Evolutionary conservation across 306 rosid species (phyloP), one percentile per base, ranked within the genome.

Genomic region (Medicago arabica): DNA sequence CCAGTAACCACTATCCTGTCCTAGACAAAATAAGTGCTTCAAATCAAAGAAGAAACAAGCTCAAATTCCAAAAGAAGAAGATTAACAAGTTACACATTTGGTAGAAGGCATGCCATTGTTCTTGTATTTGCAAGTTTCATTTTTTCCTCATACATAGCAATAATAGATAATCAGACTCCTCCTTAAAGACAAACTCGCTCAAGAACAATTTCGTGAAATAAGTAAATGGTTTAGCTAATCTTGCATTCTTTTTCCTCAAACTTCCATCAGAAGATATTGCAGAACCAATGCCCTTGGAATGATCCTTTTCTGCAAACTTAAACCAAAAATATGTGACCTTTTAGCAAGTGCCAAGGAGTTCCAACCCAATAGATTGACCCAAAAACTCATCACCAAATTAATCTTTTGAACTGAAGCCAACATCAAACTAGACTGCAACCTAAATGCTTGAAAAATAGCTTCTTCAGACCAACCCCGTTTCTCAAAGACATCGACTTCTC

Each of bases 391-490:
- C 7, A 69, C 70, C 10, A 71, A 73, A 73, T 63, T 73, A 14
- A 92, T 49, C 72, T 89, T 89, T 9, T 71, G 69, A 31, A 53
- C 40, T 1, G 91, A 92, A 1, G 16, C 0, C 9, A 44, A 14
- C 86, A 92, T 75, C 59, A 75, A 64, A 8, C 16, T 6, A 0
- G 93, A 91, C 7, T 23, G 47, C 82, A 7, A 83, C 71, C 41
- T 17, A 76, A 86, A 86, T 1, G 87, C 85, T 9, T 59, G 9
- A 9, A 18, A 9, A 83, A 68, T 6, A 54, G 61, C 87, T 5
- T 87, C 83, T 18, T 87, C 90, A 5, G 83, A 64, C 80, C 75
- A 90, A 16, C 96, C 96, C 89, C 90, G 88, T 7, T 23, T 80
- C 80, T 71, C 83, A 57, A 43, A 85, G 51, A 51, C 36, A 12